Conservation (phyloP, 2,329 filamentous ascomycete genomes). For the Fusarium mundagurra region DNA sequence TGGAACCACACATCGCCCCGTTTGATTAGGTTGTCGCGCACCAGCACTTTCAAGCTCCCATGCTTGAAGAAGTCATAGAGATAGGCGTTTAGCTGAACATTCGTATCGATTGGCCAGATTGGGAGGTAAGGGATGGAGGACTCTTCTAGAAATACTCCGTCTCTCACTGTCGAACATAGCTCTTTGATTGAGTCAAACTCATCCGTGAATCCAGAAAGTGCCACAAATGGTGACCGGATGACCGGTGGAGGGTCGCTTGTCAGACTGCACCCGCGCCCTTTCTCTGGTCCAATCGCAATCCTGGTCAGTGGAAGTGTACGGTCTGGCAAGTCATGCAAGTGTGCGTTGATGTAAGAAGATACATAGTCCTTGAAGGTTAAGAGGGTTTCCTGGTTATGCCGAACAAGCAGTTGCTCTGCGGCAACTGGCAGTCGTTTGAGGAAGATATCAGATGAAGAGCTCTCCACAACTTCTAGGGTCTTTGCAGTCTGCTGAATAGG, state of each 20-base stretch:
- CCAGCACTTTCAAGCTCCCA: constrained; percentile 69
- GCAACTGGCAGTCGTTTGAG: constrained; percentile 69
- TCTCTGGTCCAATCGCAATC: constrained; percentile 52
- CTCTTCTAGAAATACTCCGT: constrained; percentile 79
- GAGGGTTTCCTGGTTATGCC: constrained; percentile 74
- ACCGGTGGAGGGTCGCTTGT: constrained; percentile 45
- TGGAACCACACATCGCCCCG: constrained; percentile 77
- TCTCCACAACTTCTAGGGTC: constrained; percentile 52
- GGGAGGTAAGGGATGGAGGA: constrained; percentile 75
- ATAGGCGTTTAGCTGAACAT: constrained; percentile 68
- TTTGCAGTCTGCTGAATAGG: constrained; percentile 57
- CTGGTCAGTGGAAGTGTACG: constrained; percentile 67
- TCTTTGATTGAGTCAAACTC: constrained; percentile 72
- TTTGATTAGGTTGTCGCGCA: constrained; percentile 72
- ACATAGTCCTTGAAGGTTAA: constrained; percentile 75
- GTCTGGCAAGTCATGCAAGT: constrained; percentile 63
- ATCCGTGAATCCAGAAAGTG: constrained; percentile 75
- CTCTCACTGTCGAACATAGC: constrained; percentile 71
- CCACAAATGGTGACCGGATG: constrained; percentile 75
- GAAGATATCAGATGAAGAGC: constrained; percentile 70
- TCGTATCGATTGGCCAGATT: constrained; percentile 65
- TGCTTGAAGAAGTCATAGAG: constrained; percentile 83
- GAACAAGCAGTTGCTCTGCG: constrained; percentile 65
- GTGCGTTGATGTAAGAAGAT: constrained; percentile 69
- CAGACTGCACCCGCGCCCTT: background rate